Evolutionary conservation across 129 eudicot genomes (phyloP), one percentile per base, ranked within the genome.

Genomic region (Chrysanthemum lavandulifolium): DNA sequence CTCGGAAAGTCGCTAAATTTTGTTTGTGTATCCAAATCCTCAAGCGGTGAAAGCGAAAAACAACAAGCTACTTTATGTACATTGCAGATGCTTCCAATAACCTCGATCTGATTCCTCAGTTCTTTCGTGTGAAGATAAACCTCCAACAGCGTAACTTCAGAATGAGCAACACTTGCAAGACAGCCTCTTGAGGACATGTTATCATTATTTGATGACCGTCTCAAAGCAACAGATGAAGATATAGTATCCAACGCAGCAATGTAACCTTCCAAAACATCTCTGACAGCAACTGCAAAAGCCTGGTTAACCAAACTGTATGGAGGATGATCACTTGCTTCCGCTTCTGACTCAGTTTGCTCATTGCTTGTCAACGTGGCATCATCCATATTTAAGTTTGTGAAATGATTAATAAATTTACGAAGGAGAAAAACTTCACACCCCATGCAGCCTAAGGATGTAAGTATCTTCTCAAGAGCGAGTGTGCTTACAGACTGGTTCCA

Each of bases 261-360:
- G 68, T 90, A 94, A 65, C 96, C 96, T 78, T 90, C 91, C 73
- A 94, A 78, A 71, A 94, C 87, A 75, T 88, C 88, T 57, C 79
- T 76, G 67, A 94, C 83, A 71, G 99, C 86, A 79, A 90, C 85
- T 3, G 96, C 96, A 79, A 94, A 94, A 77, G 99, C 97, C 74
- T 90, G 99, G 75, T 94, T 94, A 69, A 88, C 88, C 64, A 94
- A 86, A 81, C 88, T 85, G 68, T 70, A 66, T 53, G 80, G 74
- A 18, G 82, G 77, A 63, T 52, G 50, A 63, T 77, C 27, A 10
- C 56, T 61, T 65, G 73, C 83, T 61, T 74, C 72, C 67, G n/a
- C 19, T 13, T 61, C 48, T 15, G 54, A 73, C 70, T 67, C 69
- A 19, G 36, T 49, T 36, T 45, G 33, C 31, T 74, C 56, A 21